Evolutionary conservation across 805 yeast species (phyloP).

Genomic region (Wickerhamomyces mucosus): DNA sequence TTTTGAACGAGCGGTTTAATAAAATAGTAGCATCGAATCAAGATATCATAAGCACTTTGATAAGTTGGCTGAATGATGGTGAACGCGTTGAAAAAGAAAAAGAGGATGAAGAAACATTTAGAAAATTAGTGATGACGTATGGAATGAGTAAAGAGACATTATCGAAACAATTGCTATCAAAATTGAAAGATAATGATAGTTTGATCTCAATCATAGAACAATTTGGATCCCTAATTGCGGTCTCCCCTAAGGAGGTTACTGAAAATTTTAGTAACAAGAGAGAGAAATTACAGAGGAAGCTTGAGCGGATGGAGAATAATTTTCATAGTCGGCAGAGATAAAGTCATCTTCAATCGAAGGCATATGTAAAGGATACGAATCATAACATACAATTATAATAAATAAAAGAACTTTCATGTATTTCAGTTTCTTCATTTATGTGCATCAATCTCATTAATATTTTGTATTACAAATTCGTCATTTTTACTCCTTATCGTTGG

Average conservation of each 20-base stretch:
- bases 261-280: neutral
- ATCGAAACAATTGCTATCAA: neutral
- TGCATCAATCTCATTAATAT: conserved; percentile 1
- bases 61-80: conserved; percentile 5
- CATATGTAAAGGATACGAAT: too few species aligned
- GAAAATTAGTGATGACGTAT: neutral
- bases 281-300: neutral
- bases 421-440: conserved; percentile 3
- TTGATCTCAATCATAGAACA: neutral
- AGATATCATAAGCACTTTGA: conserved; percentile 15
- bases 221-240: too few species aligned
- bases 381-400: too few species aligned
- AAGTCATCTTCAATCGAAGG: too few species aligned
- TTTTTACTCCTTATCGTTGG: neutral
- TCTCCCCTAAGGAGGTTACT: neutral
- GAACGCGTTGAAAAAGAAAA: neutral
- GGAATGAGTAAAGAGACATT: neutral
- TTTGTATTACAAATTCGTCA: neutral
- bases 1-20: conserved; percentile 19
- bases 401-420: neutral
- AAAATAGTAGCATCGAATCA: conserved; percentile 19
- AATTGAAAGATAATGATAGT: neutral
- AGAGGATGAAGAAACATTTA: neutral
- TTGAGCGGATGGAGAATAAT: neutral
- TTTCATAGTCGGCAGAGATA: neutral